These are phyloP conservation scores for Clonostachys rosea DNA, from an alignment of 2,329 filamentous ascomycete genomes.

Conservation along the genomic window DNA sequence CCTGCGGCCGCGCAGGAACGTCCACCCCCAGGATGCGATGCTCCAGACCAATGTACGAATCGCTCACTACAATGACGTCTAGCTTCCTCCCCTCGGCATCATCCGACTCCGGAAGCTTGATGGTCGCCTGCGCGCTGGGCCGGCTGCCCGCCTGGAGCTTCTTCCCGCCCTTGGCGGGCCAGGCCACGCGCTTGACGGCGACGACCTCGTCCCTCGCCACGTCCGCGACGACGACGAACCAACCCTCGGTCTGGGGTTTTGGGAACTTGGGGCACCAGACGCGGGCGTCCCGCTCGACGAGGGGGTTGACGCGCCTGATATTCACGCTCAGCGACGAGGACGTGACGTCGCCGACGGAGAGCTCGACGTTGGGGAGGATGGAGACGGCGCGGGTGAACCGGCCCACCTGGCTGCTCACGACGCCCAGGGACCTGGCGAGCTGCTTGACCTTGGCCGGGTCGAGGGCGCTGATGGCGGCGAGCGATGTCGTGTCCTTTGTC, in stretches of 20 bases:
- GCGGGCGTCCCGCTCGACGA: constrained; percentile 61
- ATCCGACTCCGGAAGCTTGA: constrained; percentile 54
- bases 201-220: constrained; percentile 68
- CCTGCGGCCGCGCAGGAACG: constrained; percentile 42
- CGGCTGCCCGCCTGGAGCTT: constrained; percentile 33
- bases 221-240: constrained; percentile 77
- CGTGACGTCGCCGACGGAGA: constrained; percentile 58
- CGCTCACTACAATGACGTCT: constrained; percentile 75
- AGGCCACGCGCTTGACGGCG: constrained; percentile 81
- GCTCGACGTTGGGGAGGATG: constrained; percentile 63
- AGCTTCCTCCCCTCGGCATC: constrained; percentile 52
- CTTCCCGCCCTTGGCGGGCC: constrained; percentile 37
- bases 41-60: constrained; percentile 78
- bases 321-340: constrained; percentile 58
- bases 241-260: constrained; percentile 91
- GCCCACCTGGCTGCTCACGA: constrained; percentile 36
- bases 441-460: constrained; percentile 26
- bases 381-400: constrained; percentile 56
- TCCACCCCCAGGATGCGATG: constrained; percentile 42
- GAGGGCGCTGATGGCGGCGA: constrained; percentile 35
- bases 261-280: constrained; percentile 88
- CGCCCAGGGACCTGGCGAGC: constrained; percentile 44
- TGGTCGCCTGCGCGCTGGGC: constrained; percentile 47
- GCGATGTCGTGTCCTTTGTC: constrained; percentile 32
- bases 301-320: constrained; percentile 62